A percentile compares a stretch with the other conserved stretches of the same genome.
phyloP scores from a whole-genome alignment of 176 grass and related monocot species.

The Oryza brachyantha region DNA sequence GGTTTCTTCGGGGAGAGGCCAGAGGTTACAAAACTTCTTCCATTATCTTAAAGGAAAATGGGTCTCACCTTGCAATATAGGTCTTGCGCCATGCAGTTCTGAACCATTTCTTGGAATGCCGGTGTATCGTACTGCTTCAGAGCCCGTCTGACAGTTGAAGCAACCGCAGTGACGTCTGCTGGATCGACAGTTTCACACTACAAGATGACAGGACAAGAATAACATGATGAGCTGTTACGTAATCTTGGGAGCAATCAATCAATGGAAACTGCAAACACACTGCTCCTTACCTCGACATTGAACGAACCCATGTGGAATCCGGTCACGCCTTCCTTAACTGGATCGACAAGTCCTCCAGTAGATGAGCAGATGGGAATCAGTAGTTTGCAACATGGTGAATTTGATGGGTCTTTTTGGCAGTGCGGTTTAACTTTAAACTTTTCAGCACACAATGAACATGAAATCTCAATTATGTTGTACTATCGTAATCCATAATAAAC shows the following conservation, averaged over 20 bases:
- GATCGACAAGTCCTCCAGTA: constrained; percentile 66
- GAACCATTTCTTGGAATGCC: constrained; percentile 48
- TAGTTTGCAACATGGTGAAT: background rate
- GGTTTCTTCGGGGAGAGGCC: too few species aligned
- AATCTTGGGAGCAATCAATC: background rate
- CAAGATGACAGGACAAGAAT: constrained; percentile 23
- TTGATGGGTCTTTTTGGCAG: background rate
- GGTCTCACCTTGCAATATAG: constrained; percentile 66
- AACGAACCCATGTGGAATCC: constrained; percentile 61
- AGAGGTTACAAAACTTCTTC: too few species aligned
- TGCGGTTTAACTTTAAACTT: background rate
- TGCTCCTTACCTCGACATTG: constrained; percentile 48
- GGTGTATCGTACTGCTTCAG: constrained; percentile 42
- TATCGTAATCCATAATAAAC: background rate
- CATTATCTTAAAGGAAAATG: too few species aligned
- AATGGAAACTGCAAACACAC: background rate
- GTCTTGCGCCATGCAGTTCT: constrained; percentile 69
- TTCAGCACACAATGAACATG: background rate
- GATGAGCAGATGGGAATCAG: constrained; percentile 51
- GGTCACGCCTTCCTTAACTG: constrained; percentile 50
- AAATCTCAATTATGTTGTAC: background rate
- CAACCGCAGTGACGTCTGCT: constrained; percentile 41
- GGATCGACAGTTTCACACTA: constrained; percentile 54
- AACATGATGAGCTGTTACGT: background rate
- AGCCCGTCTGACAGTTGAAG: constrained; percentile 50